Evolutionary conservation across 1,139 yeast genomes (phyloP).

Genomic region (Suhomyces kunorum): DNA sequence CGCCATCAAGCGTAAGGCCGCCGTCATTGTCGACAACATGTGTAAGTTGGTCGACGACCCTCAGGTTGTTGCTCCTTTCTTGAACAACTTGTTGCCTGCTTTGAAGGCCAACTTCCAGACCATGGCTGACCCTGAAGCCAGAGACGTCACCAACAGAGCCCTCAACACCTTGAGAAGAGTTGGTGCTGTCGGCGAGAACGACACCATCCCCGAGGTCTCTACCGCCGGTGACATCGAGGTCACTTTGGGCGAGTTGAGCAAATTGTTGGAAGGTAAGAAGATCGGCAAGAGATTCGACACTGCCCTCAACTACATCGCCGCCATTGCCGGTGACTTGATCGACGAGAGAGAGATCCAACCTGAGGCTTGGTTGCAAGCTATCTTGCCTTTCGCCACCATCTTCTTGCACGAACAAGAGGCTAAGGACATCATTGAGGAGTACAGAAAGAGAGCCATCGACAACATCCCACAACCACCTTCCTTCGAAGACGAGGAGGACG

Average conservation of each 20-base stretch:
- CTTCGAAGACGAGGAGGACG: constrained; percentile 98
- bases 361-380: constrained; percentile 82
- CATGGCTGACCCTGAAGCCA: constrained; percentile 99
- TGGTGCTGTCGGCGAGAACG: constrained; percentile 92
- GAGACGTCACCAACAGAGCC: constrained; percentile 97
- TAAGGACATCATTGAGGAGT: constrained; percentile 86
- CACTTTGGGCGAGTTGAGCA: constrained; percentile 79
- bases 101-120: constrained; percentile 89
- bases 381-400: constrained; percentile 93
- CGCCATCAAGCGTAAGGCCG: constrained; percentile 98
- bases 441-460: constrained; percentile 95
- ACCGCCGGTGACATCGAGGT: constrained; percentile 96
- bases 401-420: constrained; percentile 94
- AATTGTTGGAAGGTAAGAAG: constrained; percentile 68
- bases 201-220: constrained; percentile 91
- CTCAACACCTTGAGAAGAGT: constrained; percentile 97
- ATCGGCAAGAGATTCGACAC: constrained; percentile 74
- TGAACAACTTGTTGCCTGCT: constrained; percentile 93
- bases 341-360: constrained; percentile 97
- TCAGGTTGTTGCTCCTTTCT: constrained; percentile 99
- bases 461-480: constrained; percentile 96
- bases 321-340: constrained; percentile 97
- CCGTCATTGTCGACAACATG: constrained; percentile 99
- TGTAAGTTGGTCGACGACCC: constrained; percentile 99
- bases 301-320: constrained; percentile 82